Evolutionary conservation across 176 grass and related monocot genomes (phyloP), one percentile per base, ranked within the genome.

Genomic region (Melocanna baccifera): DNA sequence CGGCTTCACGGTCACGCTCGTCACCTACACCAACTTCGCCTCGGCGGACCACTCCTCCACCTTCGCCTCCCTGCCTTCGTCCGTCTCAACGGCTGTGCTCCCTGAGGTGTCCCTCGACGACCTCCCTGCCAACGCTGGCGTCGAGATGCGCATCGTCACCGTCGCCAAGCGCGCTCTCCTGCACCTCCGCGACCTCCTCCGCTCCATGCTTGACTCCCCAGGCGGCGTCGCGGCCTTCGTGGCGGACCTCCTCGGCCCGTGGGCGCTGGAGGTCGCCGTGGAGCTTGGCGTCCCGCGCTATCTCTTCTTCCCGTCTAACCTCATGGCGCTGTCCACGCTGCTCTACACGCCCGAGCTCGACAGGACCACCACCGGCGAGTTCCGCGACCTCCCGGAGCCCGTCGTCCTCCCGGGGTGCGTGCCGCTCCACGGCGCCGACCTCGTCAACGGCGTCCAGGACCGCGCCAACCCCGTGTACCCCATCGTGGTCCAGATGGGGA

Each of bases 331-430:
- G 20, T 12, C 32, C 18, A 25, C 83, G 10, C 28, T 84, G 0
- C 9, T 97, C 64, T 47, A 90, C 65, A 22, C 36, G 4, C 89
- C 85, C 0, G 62, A 64, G 19, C 75, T 97, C 9, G 78, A 81
- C 53, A 41, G 34, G 36, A 81, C 71, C 58, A 94, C 85, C 42
- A 23, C 82, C 12, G 76, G 84, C 52, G 82, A 94, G 30, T 90
- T 57, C 53, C 77, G 82, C 0, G 74, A 94, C 74, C 89, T 97
- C 16, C 81, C 87, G 7, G 94, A 85, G 7, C 87, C 87, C 13
- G 41, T 94, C 41, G 7, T 62, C n/a, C 74, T 97, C 1, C 85
- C 87, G 0, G 94, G 94, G 1, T 97, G 94, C 85, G 74, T 91
- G 62, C 87, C 94, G 4, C 15, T 97, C 1, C 87, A 14, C 23